Percentiles rank a stretch among this genome's conserved stretches.
Conservation (phyloP, 495 filamentous ascomycete species). For the Cryomyces antarcticus region DNA sequence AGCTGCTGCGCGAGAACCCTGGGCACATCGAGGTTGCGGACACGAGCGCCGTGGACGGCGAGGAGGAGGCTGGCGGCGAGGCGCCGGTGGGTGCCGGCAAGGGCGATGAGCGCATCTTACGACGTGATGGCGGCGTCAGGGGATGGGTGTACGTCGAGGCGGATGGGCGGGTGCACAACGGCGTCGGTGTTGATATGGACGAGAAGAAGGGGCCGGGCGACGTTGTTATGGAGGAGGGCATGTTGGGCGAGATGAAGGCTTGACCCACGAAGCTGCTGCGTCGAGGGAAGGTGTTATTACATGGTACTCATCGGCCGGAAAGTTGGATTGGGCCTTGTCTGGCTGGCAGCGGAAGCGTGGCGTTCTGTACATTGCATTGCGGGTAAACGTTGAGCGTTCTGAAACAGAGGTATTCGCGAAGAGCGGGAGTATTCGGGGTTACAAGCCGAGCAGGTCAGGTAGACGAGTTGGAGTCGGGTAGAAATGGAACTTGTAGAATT, state of each 20-base stretch:
- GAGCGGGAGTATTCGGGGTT: no score
- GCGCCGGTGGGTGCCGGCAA: not conserved
- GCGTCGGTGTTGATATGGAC: not conserved
- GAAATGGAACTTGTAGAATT: no score
- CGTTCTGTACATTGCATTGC: no score
- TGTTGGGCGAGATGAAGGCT: slow-evolving; percentile 6
- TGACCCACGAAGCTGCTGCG: no score
- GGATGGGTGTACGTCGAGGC: slow-evolving; percentile 9
- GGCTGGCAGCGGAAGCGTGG: no score
- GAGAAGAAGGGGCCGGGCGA: slow-evolving; percentile 6
- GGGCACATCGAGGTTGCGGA: slow-evolving; percentile 27
- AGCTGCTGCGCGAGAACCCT: slow-evolving; percentile 30
- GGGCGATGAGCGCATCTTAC: not conserved
- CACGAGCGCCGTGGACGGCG: slow-evolving; percentile 29
- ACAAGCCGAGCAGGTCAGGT: no score
- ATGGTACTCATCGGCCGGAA: no score
- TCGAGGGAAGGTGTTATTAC: no score
- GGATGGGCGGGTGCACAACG: not conserved
- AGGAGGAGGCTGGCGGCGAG: slow-evolving; percentile 8
- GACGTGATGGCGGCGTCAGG: slow-evolving; percentile 8
- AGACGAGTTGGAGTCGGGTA: no score
- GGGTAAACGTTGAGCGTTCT: no score
- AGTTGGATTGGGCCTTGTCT: no score
- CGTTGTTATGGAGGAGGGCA: slow-evolving; percentile 11
- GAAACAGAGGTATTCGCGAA: no score